Conservation (phyloP, 2,329 filamentous ascomycete species). For the Scedosporium apiospermum region DNA sequence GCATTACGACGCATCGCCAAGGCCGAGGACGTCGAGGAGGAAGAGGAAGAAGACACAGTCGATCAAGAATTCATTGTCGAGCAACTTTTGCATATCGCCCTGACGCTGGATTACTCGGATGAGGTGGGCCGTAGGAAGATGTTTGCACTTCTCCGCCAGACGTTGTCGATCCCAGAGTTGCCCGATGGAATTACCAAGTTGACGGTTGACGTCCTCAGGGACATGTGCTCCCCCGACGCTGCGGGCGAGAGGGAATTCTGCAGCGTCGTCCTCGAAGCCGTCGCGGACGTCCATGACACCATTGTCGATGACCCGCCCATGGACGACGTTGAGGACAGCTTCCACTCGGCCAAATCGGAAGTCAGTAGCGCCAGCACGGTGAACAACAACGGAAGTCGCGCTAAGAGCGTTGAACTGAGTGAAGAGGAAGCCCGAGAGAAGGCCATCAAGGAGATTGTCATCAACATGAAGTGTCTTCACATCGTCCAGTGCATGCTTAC, state of each 20-base stretch:
- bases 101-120: slow-evolving; percentile 93
- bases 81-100: slow-evolving; percentile 84
- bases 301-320: slow-evolving; percentile 63
- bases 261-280: slow-evolving; percentile 79
- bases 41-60: slow-evolving; percentile 72
- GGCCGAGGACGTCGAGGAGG: slow-evolving; percentile 46
- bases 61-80: slow-evolving; percentile 95
- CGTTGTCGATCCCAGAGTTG: slow-evolving; percentile 74
- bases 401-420: slow-evolving; percentile 33
- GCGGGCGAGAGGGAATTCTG: slow-evolving; percentile 76
- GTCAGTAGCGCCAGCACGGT: slow-evolving; percentile 58
- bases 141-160: slow-evolving; percentile 82
- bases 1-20: slow-evolving; percentile 48
- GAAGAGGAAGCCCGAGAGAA: slow-evolving; percentile 63
- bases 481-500: slow-evolving; percentile 97
- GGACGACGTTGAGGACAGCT: slow-evolving; percentile 58
- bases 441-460: slow-evolving; percentile 81
- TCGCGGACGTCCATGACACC: slow-evolving; percentile 93
- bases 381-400: slow-evolving; percentile 33
- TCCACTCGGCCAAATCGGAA: slow-evolving; percentile 87
- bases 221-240: slow-evolving; percentile 67
- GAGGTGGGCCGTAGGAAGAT: slow-evolving; percentile 93
- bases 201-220: slow-evolving; percentile 68
- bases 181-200: slow-evolving; percentile 91
- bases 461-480: slow-evolving; percentile 97